Conservation (phyloP, 2,329 filamentous ascomycete species). For the Pyrenophora seminiperda region DNA sequence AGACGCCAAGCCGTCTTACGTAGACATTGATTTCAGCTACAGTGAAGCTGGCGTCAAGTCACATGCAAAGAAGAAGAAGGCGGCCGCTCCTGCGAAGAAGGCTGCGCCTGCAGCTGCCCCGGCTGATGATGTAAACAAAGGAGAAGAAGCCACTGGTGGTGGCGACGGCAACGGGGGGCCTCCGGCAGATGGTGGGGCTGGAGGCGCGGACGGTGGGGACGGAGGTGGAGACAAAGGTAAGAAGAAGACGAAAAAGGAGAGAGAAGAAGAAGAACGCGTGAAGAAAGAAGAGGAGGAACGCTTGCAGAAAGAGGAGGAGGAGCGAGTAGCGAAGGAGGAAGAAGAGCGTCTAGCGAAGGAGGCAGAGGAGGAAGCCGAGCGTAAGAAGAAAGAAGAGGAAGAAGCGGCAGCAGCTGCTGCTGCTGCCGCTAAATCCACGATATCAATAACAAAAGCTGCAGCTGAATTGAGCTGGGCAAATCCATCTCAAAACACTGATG, state of each 20-base stretch:
- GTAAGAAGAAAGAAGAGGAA: conserved; percentile 43
- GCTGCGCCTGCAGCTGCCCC: conserved; percentile 30
- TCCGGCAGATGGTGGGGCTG: conserved; percentile 45
- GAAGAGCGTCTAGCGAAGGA: conserved; percentile 45
- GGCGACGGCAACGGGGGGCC: conserved; percentile 43
- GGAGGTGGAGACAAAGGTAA: conserved; percentile 43
- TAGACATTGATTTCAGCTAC: conserved; percentile 63
- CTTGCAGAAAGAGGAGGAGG: conserved; percentile 45
- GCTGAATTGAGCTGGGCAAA: conserved; percentile 40
- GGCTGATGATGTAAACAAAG: conserved; percentile 55
- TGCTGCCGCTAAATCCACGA: conserved; percentile 30
- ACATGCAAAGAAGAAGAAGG: conserved; percentile 61
- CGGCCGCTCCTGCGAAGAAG: conserved; percentile 46
- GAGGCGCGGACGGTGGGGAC: conserved; percentile 42
- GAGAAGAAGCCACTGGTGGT: conserved; percentile 48
- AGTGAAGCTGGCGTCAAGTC: conserved; percentile 57
- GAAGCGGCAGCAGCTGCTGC: conserved; percentile 42
- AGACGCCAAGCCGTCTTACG: conserved; percentile 41
- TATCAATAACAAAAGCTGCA: conserved; percentile 29
- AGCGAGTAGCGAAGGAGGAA: conserved; percentile 38
- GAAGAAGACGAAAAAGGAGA: conserved; percentile 51
- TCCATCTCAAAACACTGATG: conserved; percentile 33
- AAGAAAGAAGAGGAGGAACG: conserved; percentile 44
- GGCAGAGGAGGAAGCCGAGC: conserved; percentile 48
- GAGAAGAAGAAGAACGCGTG: conserved; percentile 47